Evolutionary conservation across 805 yeast species (phyloP), one percentile per base, ranked within the genome.

Genomic region (Spencermartinsiella europaea): DNA sequence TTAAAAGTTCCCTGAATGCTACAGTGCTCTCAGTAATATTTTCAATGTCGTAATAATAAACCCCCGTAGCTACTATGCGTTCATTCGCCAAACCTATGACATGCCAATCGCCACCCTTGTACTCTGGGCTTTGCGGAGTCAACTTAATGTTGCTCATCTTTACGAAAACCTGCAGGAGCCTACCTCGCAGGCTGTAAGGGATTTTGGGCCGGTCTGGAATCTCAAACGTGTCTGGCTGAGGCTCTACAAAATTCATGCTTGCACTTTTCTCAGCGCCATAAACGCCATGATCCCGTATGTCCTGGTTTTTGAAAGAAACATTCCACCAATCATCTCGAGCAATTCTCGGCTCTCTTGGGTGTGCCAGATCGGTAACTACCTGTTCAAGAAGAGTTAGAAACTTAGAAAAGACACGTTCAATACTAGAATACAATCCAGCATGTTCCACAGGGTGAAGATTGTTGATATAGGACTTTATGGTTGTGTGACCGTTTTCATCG

Each of bases 71-170:
- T 4, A 71, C 66, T 38, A 71, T 70, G 47, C 68, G 66, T 51
- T 71, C 75, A 48, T 66, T 66, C 21, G 62, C 61, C 4, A 69
- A 59, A 1, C 75, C 75, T 52, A 71, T 73, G 1, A 70, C 64
- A 45, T 71, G 74, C 74, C 74, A 71, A 2, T 69, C 50, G 1
- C 74, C 74, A 2, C 74, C 74, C 2, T 52, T 45, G 44, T 70
- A 71, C 1, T 42, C 42, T 1, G 73, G 70, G 21, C 62, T 64
- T 38, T 69, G 71, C 0, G 75, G 74, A 1, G 72, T 67, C 42
- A 71, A 55, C 44, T 66, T 67, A 39, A 71, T 71, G 48, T 65
- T 66, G 17, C 73, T 73, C 50, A 71, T 34, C 46, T 71, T 71
- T 8, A 62, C 67, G 38, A 71, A 66, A 2, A 71, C 72, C 48